Conservation (phyloP, 202 grass and related monocot species). For the Hordeum pubiflorum region DNA sequence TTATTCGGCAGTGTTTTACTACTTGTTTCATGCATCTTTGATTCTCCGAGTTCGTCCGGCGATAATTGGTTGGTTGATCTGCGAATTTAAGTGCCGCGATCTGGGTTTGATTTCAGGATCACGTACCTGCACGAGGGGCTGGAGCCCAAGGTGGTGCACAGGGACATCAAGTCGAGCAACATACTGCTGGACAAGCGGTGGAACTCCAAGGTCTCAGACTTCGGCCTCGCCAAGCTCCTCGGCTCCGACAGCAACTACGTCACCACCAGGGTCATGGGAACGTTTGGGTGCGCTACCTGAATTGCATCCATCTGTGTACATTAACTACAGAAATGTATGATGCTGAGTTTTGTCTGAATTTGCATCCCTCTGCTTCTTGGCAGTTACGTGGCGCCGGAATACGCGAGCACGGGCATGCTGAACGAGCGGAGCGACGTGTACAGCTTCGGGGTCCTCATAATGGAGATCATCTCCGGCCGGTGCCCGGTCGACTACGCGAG, state of each 20-base stretch:
- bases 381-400: slow-evolving; percentile 91
- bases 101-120: slow-evolving; percentile 38
- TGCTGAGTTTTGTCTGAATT: too few relatives aligned
- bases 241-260: slow-evolving; percentile 81
- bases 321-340: too few relatives aligned
- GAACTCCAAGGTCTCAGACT: slow-evolving; percentile 85
- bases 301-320: neutral
- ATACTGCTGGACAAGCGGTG: slow-evolving; percentile 87
- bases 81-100: neutral
- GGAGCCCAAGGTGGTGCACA: slow-evolving; percentile 92
- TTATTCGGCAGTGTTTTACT: too few relatives aligned
- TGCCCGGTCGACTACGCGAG: slow-evolving; percentile 79
- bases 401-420: slow-evolving; percentile 93
- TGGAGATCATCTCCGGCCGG: slow-evolving; percentile 87
- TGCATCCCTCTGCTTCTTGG: neutral
- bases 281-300: slow-evolving; percentile 52
- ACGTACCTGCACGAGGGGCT: slow-evolving; percentile 93
- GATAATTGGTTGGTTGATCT: neutral
- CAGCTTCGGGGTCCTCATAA: slow-evolving; percentile 87
- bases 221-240: slow-evolving; percentile 88
- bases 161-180: slow-evolving; percentile 97
- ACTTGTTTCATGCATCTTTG: too few relatives aligned
- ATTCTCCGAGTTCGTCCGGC: too few relatives aligned
- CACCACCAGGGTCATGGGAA: slow-evolving; percentile 93
- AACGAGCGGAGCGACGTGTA: slow-evolving; percentile 91